Evolutionary conservation across 257 asterid genomes (phyloP).

Genomic region (Petunia axillaris): DNA sequence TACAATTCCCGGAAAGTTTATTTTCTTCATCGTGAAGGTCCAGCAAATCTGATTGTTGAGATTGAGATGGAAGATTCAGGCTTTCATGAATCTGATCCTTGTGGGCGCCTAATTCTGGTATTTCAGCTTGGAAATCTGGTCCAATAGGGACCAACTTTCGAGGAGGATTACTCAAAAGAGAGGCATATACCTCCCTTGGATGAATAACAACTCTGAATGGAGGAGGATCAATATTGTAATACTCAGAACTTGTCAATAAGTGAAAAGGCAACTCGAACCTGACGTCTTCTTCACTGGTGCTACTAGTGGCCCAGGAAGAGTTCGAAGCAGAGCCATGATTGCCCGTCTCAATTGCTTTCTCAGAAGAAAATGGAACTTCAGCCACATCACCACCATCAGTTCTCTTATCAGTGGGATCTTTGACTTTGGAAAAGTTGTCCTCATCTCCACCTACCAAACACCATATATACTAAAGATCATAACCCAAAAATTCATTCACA

Average conservation of each 20-base stretch:
- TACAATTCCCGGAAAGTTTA: constrained; percentile 37
- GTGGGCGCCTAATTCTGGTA: constrained; percentile 41
- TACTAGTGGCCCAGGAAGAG: constrained; percentile 41
- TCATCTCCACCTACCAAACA: constrained; percentile 39
- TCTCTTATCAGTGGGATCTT: constrained; percentile 30
- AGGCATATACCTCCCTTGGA: constrained; percentile 36
- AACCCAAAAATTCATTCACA: neutral
- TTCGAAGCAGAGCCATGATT: constrained; percentile 36
- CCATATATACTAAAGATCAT: constrained; percentile 15
- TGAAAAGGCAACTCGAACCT: constrained; percentile 37
- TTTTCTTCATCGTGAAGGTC: constrained; percentile 25
- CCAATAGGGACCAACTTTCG: constrained; percentile 44
- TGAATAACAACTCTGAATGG: constrained; percentile 31
- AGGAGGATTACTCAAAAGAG: constrained; percentile 43
- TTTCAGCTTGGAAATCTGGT: constrained; percentile 45
- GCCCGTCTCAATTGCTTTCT: constrained; percentile 29
- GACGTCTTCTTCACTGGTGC: constrained; percentile 42
- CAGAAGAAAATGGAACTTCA: constrained; percentile 31
- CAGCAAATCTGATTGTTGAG: constrained; percentile 20
- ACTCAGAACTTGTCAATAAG: constrained; percentile 33
- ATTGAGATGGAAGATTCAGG: constrained; percentile 1
- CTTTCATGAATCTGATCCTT: constrained; percentile 21
- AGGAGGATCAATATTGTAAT: constrained; percentile 33
- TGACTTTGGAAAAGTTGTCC: constrained; percentile 13
- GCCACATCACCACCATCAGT: constrained; percentile 26